Percentiles rank a stretch among this genome's conserved stretches.
phyloP scores from a whole-genome alignment of 352 stramenopile species.

The Phytopythium litorale region DNA sequence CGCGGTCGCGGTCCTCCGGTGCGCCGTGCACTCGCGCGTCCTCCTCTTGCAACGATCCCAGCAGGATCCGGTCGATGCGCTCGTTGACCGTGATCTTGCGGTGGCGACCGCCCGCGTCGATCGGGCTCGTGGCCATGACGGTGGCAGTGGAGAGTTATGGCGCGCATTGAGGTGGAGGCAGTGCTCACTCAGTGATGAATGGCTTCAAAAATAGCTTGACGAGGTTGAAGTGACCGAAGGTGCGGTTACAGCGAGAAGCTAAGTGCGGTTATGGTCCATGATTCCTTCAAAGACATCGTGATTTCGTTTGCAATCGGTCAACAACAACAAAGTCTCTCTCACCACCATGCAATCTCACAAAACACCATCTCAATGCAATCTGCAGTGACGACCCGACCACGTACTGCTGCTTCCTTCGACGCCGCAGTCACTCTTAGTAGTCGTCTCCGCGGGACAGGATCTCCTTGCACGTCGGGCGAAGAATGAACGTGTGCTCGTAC shows the following conservation, averaged over 20 bases:
- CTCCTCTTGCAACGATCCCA: constrained; percentile 31
- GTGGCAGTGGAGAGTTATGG: constrained; percentile 5
- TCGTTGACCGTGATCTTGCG: constrained; percentile 74
- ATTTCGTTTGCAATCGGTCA: too few relatives aligned
- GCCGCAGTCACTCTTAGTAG: constrained; percentile 69
- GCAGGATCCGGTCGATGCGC: constrained; percentile 53
- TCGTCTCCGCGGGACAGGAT: constrained; percentile 96
- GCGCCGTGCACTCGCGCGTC: constrained; percentile 17
- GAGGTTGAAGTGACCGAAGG: too few relatives aligned
- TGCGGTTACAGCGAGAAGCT: too few relatives aligned
- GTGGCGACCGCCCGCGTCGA: constrained; percentile 8
- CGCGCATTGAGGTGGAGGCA: not conserved
- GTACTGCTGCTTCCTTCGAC: too few relatives aligned
- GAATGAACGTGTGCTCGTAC: constrained; percentile 99
- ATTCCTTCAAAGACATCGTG: too few relatives aligned
- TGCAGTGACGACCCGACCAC: too few relatives aligned
- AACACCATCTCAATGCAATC: too few relatives aligned
- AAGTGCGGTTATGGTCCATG: too few relatives aligned
- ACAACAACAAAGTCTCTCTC: too few relatives aligned
- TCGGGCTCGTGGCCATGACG: constrained; percentile 15
- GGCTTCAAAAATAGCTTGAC: too few relatives aligned
- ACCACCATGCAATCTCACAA: too few relatives aligned
- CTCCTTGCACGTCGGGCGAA: constrained; percentile 98
- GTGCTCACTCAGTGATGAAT: too few relatives aligned
- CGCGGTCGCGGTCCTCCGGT: constrained; percentile 23